Base-by-base conservation (phyloP, 768 basidiomycete species). In the Leucocoprinus birnbaumii region DNA sequence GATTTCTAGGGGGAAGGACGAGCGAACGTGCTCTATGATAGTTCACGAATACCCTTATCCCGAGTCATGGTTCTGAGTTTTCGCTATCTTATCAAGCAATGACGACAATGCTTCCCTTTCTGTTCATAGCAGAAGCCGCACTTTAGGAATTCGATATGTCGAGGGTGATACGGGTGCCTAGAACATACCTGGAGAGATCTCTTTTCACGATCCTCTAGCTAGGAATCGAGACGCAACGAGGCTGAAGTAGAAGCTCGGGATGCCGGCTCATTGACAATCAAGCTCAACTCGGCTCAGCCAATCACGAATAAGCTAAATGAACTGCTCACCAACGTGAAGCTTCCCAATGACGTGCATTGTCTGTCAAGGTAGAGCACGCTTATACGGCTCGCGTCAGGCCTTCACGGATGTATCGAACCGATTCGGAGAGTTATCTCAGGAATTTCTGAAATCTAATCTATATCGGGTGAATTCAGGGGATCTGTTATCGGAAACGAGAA, bases 301-400 rank as follows among this genome's bases (percentile, higher is more conserved):
- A 50, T 50, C 22, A 50, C 10, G 38, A 40, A 5, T 27, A 18
- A n/a, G 13, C 21, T 11, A 50, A 40, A 16, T 35, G 47, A 31
- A 13, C 22, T 35, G 25, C 7, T 34, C 26, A 27, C 8, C 16
- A 48, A n/a, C n/a, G 16, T 18, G 11, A 34, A n/a, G 3, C 46
- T 22, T 48, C 46, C 9, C 34, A 13, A 52, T 45, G 42, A 52
- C 51, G 51, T 19, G 31, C 38, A 52, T 52, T 3, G 26, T 13
- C 37, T 37, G 35, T 22, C 21, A 22, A n/a, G 21, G 21, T 34
- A 31, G n/a, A 40, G 31, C 22, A 22, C 18, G 38, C 48, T 38
- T 11, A 35, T 38, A 38, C 24, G 48, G 48, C 37, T 40, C 21
- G 6, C 35, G 40, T 14, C 40, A 41, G 40, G 11, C 31, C 31